Evolutionary conservation across 2,329 filamentous ascomycete species (phyloP).

Genomic region (Malbranchea zuffiana): DNA sequence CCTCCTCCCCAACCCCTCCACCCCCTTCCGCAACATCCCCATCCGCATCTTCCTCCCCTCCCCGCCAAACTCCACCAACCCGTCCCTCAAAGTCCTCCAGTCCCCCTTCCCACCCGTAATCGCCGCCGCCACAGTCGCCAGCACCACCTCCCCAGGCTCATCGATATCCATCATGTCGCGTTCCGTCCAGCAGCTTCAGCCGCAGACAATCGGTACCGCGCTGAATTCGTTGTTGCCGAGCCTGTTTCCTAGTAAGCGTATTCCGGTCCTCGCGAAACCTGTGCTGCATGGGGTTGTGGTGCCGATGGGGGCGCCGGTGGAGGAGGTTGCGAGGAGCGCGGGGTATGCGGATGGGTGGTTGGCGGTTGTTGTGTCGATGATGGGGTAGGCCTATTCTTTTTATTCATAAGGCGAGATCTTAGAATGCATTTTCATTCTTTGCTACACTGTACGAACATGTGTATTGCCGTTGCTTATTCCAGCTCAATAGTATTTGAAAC

Average conservation of each 20-base stretch:
- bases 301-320: slow-evolving; percentile 67
- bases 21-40: slow-evolving; percentile 70
- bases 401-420: background rate
- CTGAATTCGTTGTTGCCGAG: slow-evolving; percentile 64
- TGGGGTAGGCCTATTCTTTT: slow-evolving; percentile 4
- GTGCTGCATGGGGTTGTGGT: slow-evolving; percentile 76
- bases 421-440: too few species aligned
- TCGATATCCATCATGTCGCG: slow-evolving; percentile 4
- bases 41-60: slow-evolving; percentile 75
- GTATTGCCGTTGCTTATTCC: slow-evolving; percentile 10
- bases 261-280: slow-evolving; percentile 70
- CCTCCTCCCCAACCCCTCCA: slow-evolving; percentile 56
- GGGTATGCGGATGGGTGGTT: slow-evolving; percentile 91
- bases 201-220: slow-evolving; percentile 63
- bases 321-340: slow-evolving; percentile 70
- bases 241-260: slow-evolving; percentile 77
- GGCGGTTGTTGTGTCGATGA: slow-evolving; percentile 65
- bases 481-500: slow-evolving; percentile 17
- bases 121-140: slow-evolving; percentile 19
- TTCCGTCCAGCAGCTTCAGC: slow-evolving; percentile 31
- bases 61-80: slow-evolving; percentile 42
- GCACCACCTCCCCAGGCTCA: slow-evolving; percentile 13
- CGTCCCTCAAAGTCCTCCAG: slow-evolving; percentile 59
- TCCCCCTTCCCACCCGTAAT: slow-evolving; percentile 52
- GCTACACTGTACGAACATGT: too few species aligned